phyloP scores from a whole-genome alignment of 192 early-diverging fungal species.

The Gaertneriomyces semiglobifer region DNA sequence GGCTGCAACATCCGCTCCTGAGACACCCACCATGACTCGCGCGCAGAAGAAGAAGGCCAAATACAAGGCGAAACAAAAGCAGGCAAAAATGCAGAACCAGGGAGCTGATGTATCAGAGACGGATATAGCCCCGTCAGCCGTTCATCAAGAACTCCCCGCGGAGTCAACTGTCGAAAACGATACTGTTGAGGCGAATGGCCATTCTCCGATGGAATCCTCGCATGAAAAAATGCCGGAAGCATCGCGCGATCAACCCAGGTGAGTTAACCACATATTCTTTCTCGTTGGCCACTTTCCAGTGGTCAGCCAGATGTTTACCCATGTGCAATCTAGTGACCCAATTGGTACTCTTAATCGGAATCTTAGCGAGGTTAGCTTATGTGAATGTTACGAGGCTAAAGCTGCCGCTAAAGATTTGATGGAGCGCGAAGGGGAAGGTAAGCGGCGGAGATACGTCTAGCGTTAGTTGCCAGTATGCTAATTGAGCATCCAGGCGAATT shows the following conservation, averaged over 20 bases:
- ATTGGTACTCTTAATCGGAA: conserved; percentile 52
- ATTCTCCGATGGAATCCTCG: too few species aligned
- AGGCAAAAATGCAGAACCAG: conserved; percentile 6
- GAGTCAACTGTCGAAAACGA: too few species aligned
- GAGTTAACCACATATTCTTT: too few species aligned
- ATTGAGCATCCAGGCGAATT: neutral
- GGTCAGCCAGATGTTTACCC: too few species aligned
- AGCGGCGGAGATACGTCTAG: neutral
- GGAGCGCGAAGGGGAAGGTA: conserved; percentile 30
- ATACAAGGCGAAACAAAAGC: conserved; percentile 44
- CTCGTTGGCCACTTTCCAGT: too few species aligned
- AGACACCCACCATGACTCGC: conserved; percentile 36
- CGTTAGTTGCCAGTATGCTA: too few species aligned
- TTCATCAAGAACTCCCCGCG: neutral
- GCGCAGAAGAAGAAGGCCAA: conserved; percentile 58
- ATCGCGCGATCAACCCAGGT: too few species aligned
- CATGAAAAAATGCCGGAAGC: too few species aligned
- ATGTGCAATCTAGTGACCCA: too few species aligned
- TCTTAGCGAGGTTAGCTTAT: conserved; percentile 65
- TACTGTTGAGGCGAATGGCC: too few species aligned
- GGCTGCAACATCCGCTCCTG: conserved; percentile 13
- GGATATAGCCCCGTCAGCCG: neutral
- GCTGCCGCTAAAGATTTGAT: conserved; percentile 25
- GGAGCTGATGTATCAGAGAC: neutral
- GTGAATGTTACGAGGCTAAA: conserved; percentile 39